Evolutionary conservation across 129 eudicot species (phyloP).

Genomic region (Flaveria linearis): DNA sequence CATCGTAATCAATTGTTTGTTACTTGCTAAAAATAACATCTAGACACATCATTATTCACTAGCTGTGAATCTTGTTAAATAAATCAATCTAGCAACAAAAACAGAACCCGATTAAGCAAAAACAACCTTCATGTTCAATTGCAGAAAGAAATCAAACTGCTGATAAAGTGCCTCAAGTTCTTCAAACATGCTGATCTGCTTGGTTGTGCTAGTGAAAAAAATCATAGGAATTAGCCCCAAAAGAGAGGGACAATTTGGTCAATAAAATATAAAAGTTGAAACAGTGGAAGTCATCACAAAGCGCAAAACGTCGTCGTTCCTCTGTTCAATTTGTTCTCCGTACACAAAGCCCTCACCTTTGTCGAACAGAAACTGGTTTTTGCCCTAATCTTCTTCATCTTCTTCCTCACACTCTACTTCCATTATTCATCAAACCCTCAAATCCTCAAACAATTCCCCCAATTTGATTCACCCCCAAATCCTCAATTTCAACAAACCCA

Average conservation of each 20-base stretch:
- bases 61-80: neutral
- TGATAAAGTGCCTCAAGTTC: no score
- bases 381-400: slow-evolving; percentile 37
- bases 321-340: slow-evolving; percentile 19
- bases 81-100: no score
- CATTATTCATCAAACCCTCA: slow-evolving; percentile 1
- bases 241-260: no score
- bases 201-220: neutral
- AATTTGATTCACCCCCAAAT: neutral
- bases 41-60: neutral
- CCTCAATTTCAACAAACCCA: slow-evolving; percentile 1
- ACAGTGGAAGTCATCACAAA: neutral
- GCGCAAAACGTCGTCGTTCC: slow-evolving; percentile 17
- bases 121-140: no score
- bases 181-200: no score
- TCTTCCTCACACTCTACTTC: neutral
- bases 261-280: neutral
- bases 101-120: no score
- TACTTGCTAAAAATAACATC: neutral
- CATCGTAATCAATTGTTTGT: neutral
- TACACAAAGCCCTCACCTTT: slow-evolving; percentile 34
- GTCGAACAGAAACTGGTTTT: slow-evolving; percentile 25
- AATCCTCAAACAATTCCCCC: slow-evolving; percentile 3
- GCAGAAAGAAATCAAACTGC: no score
- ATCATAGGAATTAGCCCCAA: neutral